phyloP scores from a whole-genome alignment of 2,329 filamentous ascomycete species.

The Aspergillus sergii region DNA sequence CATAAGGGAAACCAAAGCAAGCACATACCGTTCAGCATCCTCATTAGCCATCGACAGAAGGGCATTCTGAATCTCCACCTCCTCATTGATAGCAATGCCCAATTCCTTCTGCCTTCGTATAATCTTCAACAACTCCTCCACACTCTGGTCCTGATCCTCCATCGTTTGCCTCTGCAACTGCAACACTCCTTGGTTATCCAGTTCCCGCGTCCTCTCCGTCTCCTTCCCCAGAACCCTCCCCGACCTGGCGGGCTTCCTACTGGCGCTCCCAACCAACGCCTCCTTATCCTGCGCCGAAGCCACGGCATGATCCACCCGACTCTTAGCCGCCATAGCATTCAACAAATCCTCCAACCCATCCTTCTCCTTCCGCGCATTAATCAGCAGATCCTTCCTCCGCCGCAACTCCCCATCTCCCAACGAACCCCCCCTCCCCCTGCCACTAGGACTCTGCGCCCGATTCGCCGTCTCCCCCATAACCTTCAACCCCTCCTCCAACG shows the following conservation, averaged over 20 bases:
- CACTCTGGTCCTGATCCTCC: constrained; percentile 61
- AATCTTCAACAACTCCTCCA: constrained; percentile 61
- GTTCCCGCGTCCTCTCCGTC: constrained; percentile 62
- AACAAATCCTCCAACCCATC: constrained; percentile 64
- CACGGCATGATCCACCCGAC: constrained; percentile 47
- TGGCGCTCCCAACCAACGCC: constrained; percentile 36
- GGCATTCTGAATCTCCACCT: constrained; percentile 64
- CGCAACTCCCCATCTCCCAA: constrained; percentile 65
- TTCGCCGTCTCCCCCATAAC: constrained; percentile 34
- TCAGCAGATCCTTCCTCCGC: constrained; percentile 60
- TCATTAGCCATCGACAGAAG: constrained; percentile 61
- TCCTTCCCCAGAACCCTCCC: constrained; percentile 57
- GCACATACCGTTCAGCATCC: constrained; percentile 54
- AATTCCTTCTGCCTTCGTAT: constrained; percentile 63
- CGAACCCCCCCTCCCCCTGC: constrained; percentile 31
- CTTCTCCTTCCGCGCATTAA: constrained; percentile 61
- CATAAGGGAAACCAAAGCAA: constrained; percentile 6
- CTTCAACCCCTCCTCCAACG: constrained; percentile 60
- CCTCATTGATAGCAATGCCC: constrained; percentile 64
- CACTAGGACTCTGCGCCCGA: constrained; percentile 30
- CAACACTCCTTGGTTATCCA: constrained; percentile 66
- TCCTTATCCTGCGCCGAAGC: constrained; percentile 52
- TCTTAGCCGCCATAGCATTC: constrained; percentile 59
- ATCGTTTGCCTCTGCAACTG: constrained; percentile 66
- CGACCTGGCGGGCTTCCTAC: constrained; percentile 41